Evolutionary conservation across 2,329 filamentous ascomycete genomes (phyloP), one percentile per base, ranked within the genome.

Genomic region (Curvularia hawaiiensis): DNA sequence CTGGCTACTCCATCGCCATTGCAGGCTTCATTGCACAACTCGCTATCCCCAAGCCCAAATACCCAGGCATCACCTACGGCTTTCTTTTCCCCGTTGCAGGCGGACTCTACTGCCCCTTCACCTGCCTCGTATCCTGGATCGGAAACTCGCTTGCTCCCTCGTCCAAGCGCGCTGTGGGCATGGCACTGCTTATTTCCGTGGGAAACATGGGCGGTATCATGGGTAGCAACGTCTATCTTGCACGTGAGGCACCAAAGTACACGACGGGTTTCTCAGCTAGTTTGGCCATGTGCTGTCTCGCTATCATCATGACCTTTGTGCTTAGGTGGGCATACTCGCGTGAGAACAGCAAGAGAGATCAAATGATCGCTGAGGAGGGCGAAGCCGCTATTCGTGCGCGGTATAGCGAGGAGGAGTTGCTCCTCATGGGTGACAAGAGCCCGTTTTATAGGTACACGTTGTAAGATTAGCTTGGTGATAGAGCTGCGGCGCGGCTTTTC

Each of bases 1-100:
- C 74, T 3, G 83, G 83, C 10, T 79, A 81, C 48, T 60, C 74
- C 22, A 75, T 86, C 50, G 79, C 82, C 11, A 80, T 80, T 0
- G 70, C 82, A 28, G 85, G 85, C 12, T 88, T 85, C 70, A 78
- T 81, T 53, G 80, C 87, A 38, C 79, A 87, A 26, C 77, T 87
- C 14, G 72, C 73, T 0, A 75, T 76, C 16, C 73, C 73, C 0
- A 72, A 76, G 45, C 73, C 73, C 0, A 73, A 72, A 57, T 83
- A 83, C 61, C 70, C 73, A 1, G 72, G 75, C 11, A 68, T 85
- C 4, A 77, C 81, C 0, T 78, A 83, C 14, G 79, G 78, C 3
- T 80, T 79, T 57, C 66, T 76, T 0, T 76, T 76, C 63, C 73
- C 73, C 5, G 73, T 75, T 0, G 73, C 73, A 1, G 73, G 62